Evolutionary conservation across 257 asterid genomes (phyloP).

Genomic region (Petunia axillaris): DNA sequence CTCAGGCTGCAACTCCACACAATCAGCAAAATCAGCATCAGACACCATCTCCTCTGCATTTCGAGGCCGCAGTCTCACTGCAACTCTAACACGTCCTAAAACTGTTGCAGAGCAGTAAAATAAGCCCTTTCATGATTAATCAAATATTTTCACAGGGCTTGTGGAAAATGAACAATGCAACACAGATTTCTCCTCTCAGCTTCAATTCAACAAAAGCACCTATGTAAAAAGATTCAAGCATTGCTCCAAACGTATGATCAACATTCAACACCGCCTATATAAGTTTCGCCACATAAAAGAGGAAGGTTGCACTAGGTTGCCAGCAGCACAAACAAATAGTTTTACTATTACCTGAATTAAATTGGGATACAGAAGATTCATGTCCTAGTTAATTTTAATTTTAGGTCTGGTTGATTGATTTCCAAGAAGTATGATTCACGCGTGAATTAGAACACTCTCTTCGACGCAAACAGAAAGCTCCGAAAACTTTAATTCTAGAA

Average conservation of each 20-base stretch:
- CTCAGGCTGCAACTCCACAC: constrained; percentile 96
- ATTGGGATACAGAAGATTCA: background rate
- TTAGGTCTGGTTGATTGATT: background rate
- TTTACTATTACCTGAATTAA: background rate
- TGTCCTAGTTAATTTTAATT: background rate
- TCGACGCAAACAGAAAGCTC: background rate
- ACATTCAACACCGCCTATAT: background rate
- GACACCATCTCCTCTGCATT: constrained; percentile 78
- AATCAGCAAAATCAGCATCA: constrained; percentile 90
- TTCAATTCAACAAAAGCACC: background rate
- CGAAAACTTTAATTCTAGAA: background rate
- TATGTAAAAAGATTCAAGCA: background rate
- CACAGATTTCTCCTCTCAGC: background rate
- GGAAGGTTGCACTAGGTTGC: constrained; percentile 5
- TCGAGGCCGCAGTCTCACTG: constrained; percentile 83
- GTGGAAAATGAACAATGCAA: constrained; percentile 24
- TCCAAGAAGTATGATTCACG: background rate
- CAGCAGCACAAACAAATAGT: background rate
- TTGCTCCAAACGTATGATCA: background rate
- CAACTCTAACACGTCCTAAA: constrained; percentile 84
- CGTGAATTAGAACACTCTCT: background rate
- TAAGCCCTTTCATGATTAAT: constrained; percentile 4
- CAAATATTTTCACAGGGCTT: constrained; percentile 20
- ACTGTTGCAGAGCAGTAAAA: constrained; percentile 42
- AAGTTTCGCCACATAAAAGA: background rate